A percentile compares a stretch with the other conserved stretches of the same genome.
Evolutionary conservation across 1,284 basidiomycete species (phyloP).

Genomic region (Malassezia arunalokei): DNA sequence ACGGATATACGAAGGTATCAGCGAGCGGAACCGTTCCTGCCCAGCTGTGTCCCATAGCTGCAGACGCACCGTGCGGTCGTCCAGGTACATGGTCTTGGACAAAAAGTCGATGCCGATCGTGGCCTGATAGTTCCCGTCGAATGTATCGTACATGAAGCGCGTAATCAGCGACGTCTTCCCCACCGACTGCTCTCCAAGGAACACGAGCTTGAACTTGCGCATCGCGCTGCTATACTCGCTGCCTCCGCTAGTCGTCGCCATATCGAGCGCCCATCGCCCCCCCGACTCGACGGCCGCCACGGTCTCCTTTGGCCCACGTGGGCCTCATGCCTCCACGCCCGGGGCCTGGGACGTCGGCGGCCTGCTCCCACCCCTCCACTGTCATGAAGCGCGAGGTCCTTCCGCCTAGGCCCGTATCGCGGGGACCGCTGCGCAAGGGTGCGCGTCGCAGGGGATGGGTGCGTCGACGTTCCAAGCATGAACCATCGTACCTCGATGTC

Average conservation of each 20-base stretch:
- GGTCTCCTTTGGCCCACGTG: neutral
- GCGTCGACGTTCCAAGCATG: neutral
- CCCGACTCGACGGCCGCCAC: too few species aligned
- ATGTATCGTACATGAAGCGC: conserved; percentile 94
- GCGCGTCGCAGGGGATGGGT: neutral
- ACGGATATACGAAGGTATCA: conserved; percentile 97
- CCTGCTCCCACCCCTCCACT: neutral
- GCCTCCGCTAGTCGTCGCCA: conserved; percentile 12
- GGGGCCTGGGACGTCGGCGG: neutral
- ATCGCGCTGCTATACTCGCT: conserved; percentile 42
- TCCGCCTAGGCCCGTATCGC: too few species aligned
- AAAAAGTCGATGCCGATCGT: conserved; percentile 99
- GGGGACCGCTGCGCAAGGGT: too few species aligned
- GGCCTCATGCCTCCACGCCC: neutral
- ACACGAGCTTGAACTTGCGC: conserved; percentile 46
- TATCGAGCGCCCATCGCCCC: neutral
- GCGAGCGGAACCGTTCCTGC: conserved; percentile 92
- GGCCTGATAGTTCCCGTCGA: conserved; percentile 99
- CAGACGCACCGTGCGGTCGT: conserved; percentile 91
- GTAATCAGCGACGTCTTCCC: conserved; percentile 83
- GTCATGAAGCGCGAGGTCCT: too few species aligned
- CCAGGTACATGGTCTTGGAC: conserved; percentile 99
- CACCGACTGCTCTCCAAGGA: conserved; percentile 40
- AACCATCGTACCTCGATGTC: neutral
- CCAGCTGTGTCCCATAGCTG: conserved; percentile 94